Base-by-base conservation (phyloP, 164 flowering plant genomes). In the Umbellularia californica region DNA sequence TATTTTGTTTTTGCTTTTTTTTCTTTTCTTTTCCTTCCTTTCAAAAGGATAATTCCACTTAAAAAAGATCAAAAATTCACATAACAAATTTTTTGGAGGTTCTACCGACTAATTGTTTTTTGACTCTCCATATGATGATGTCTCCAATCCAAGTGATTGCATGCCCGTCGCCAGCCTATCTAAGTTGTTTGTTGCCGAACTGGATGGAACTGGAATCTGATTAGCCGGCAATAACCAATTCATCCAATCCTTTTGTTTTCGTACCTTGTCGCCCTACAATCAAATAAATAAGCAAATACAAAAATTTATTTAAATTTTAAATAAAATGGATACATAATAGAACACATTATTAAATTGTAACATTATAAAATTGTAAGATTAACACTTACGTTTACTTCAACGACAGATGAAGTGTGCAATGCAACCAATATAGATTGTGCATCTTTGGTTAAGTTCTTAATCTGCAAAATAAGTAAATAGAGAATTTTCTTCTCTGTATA, bases 321-420 rank as follows among this genome's bases (percentile, higher is more conserved):
- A 22, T 9, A 22, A 24, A 64, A 14, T 55, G 20, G 60, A 4
- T 14, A 55, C 7, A 55, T 17, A 13, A 52, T 9, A 33, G 50
- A 66, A 66, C 1, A 28, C n/a, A 71, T 10, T 7, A 13, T 12
- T 28, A 28, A 28, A 28, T 28, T 28, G 0, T 28, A 28, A 28
- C 30, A 28, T 30, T 30, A 30, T 30, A 30, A 30, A 5, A 30
- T 30, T 30, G 35, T 30, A 30, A 30, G 35, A 55, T 24, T 3
- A 51, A 50, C 63, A 60, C 33, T 47, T 82, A 88, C 96, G 88
- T 85, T 85, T 23, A 87, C 84, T 86, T 91, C 96, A 23, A 91
- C 85, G 13, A 81, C 70, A 3, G 83, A 71, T 24, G 96, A 90
- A 73, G 70, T 60, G 72, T 82, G 78, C 77, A 91, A 70, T 41